Evolutionary conservation across 1,284 basidiomycete genomes (phyloP), one percentile per base, ranked within the genome.

Genomic region (Leccinum laetum): DNA sequence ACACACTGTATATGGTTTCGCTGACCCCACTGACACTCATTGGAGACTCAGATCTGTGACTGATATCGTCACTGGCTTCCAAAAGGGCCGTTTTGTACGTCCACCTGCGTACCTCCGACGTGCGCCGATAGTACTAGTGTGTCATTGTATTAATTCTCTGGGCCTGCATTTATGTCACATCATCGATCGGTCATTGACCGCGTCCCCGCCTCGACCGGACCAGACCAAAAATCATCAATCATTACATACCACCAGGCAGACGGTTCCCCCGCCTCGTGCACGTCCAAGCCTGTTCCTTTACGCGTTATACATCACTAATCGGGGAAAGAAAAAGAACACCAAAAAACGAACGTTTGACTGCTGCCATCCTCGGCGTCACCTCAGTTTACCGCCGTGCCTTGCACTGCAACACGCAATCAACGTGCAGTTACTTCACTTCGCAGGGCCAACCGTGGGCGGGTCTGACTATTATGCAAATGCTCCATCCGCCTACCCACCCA

Each of bases 241-340:
- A 46, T 18, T 39, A 39, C 41, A 41, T 16, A 44, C 41, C 46
- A 49, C 32, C 56, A 35, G 24, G n/a, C 32, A 10, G 32, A 58
- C 58, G 56, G 56, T 24, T 11, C 29, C 21, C 61, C 64, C n/a
- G 16, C 62, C 46, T 64, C 64, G 52, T 63, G 32, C 32, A 35
- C 35, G 18, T 65, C 13, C 13, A 52, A 5, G 21, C 24, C 11
- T 29, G 29, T 16, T 24, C 16, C 24, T 29, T 18, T 61, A 32
- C 37, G 21, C n/a, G 18, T 49, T 49, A 49, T 18, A 49, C 18
- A 21, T 21, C 26, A 65, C 8, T 4, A 4, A 61, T 16, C 6
- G 24, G 63, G 46, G 6, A 49, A 49, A 7, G 46, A 49, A 21
- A 49, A 49, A 49, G 44, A 46, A 46, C 16, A 21, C 18, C 32